Evolutionary conservation across 495 filamentous ascomycete genomes (phyloP), one percentile per base, ranked within the genome.

Genomic region (Hypoxylon fuscum): DNA sequence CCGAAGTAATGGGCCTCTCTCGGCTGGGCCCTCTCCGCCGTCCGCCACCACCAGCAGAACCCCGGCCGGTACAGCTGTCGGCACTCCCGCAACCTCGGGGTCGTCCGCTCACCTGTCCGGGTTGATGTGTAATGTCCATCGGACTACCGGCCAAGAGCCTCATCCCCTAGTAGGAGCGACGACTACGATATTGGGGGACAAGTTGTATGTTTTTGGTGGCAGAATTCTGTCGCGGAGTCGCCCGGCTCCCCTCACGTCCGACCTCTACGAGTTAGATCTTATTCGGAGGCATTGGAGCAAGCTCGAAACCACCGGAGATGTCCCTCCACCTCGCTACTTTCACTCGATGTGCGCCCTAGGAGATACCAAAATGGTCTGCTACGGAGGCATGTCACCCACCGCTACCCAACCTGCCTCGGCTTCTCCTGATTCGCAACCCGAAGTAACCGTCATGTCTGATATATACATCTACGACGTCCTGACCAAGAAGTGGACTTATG

Each of bases 371-470:
- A 79, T 98, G 66, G 95, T 98, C 2, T 97, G 93, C 74, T 98
- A 97, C 76, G 95, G 95, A 41, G 95, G 95, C 42, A 98, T 98
- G 95, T 96, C 94, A 5, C 94, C 93, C 10, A 86, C 87, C 3
- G 77, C 84, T 5, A 78, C 72, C 38, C 62, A 86, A 74, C 68
- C 79, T 49, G 71, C 73, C 68, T 44, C 71, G 53, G 66, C 77
- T 47, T 75, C 81, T 0, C 80, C 84, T 59, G 92, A 94, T 42
- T 76, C 86, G 21, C 91, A 95, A 62, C 87, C 91, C 21, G 95
- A 97, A 72, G 90, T 97, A 6, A 87, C 94, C 4, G 95, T 98
- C 51, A 96, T 98, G 92, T 96, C 93, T 7, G 95, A 98, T 79
- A 93, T 98, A 51, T 91, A 97, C 73, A 92, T 98, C 5, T 97